Evolutionary conservation across 805 yeast genomes (phyloP).

Genomic region (Myxozyma sirexii): DNA sequence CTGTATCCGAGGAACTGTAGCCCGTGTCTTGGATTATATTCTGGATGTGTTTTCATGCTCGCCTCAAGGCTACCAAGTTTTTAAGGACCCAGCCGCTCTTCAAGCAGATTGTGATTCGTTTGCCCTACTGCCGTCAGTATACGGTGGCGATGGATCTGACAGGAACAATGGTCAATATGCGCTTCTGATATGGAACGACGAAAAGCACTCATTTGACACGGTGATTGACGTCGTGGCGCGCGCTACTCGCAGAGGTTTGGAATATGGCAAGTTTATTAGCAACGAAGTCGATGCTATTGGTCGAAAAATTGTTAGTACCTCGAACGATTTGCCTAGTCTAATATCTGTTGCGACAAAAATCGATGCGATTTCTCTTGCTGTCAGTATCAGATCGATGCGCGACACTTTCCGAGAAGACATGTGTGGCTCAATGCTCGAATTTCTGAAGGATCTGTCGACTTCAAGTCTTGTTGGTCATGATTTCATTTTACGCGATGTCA

Average conservation of each 20-base stretch:
- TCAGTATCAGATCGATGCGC: constrained; percentile 65
- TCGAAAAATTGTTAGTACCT: constrained; percentile 66
- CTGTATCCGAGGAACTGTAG: constrained; percentile 49
- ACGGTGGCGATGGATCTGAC: constrained; percentile 46
- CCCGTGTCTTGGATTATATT: constrained; percentile 57
- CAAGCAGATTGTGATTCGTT: constrained; percentile 35
- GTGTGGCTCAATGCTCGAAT: constrained; percentile 69
- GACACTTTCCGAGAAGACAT: constrained; percentile 79
- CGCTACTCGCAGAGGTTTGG: constrained; percentile 64
- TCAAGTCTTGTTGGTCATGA: constrained; percentile 57
- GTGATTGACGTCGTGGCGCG: constrained; percentile 65
- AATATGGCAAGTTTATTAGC: constrained; percentile 74
- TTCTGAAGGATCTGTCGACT: constrained; percentile 63
- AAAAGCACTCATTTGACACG: constrained; percentile 71
- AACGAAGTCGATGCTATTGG: constrained; percentile 65
- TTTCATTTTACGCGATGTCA: constrained; percentile 50
- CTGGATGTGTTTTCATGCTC: constrained; percentile 52
- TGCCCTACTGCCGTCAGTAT: constrained; percentile 48
- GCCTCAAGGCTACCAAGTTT: constrained; percentile 34
- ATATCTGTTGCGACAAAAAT: constrained; percentile 58
- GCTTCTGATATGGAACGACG: constrained; percentile 74
- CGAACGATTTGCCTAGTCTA: constrained; percentile 54
- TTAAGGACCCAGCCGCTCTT: constrained; percentile 14
- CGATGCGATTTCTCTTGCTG: constrained; percentile 64
- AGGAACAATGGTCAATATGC: constrained; percentile 27